Percentiles rank a stretch among this genome's conserved stretches.
These are phyloP conservation scores for Fraxinus greggii DNA, from an alignment of 305 asterid species.

Conservation along the genomic window DNA sequence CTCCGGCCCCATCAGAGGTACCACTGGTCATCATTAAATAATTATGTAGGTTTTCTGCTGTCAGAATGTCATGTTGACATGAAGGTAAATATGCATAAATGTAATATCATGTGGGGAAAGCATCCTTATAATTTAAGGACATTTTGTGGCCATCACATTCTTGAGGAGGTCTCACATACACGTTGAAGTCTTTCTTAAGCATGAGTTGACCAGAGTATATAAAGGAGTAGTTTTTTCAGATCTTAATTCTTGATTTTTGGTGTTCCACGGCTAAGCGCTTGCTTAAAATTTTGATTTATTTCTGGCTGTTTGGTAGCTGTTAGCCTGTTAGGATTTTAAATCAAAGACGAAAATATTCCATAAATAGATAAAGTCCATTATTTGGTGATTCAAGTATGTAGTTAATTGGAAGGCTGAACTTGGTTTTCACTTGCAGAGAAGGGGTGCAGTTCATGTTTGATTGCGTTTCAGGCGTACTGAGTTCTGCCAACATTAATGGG, in stretches of 20 bases:
- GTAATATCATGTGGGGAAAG: constrained; percentile 5
- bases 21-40: neutral
- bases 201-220: constrained; percentile 8
- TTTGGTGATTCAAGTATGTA: constrained; percentile 6
- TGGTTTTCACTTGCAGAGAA: constrained; percentile 68
- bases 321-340: constrained; percentile 3
- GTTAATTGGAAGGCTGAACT: constrained; percentile 27
- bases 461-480: constrained; percentile 78
- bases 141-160: constrained; percentile 18
- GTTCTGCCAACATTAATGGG: constrained; percentile 73
- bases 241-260: constrained; percentile 21
- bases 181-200: constrained; percentile 13
- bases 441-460: constrained; percentile 99
- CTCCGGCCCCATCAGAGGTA: constrained; percentile 99
- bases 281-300: constrained; percentile 16
- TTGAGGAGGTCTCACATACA: neutral
- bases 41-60: constrained; percentile 18
- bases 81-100: constrained; percentile 12
- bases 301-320: neutral
- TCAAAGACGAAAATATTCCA: neutral
- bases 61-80: constrained; percentile 12
- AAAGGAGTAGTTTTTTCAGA: neutral
- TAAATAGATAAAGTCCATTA: neutral
- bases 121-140: constrained; percentile 3
- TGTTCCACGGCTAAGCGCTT: constrained; percentile 9